Evolutionary conservation across 768 basidiomycete species (phyloP), one percentile per base, ranked within the genome.

Genomic region (Mycena belliarum): DNA sequence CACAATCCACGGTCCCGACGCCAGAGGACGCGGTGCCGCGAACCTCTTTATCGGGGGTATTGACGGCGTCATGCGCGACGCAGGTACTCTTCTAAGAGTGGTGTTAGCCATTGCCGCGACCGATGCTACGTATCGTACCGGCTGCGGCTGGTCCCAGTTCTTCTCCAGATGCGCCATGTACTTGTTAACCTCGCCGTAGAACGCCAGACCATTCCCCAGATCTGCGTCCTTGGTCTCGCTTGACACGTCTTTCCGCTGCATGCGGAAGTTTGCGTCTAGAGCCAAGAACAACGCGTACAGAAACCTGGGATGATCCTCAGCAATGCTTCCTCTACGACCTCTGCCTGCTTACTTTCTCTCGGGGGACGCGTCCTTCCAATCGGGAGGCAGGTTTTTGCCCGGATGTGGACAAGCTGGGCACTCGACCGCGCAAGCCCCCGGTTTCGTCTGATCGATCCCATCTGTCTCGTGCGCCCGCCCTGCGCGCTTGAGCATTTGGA

Each of bases 361-460:
- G 1, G 37, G 37, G 2, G 55, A 21, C 23, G 33, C 64, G 4
- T 53, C 41, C 16, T 55, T 37, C 59, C 61, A 68, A 10, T 65
- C 26, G 3, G 47, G 43, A 0, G 67, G 68, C 3, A 69, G 38
- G 41, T 70, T 68, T 5, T 45, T 59, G 2, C 63, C 66, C 0
- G 69, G 69, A 10, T 70, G 67, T 0, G 65, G 69, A 38, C 68
- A 71, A 0, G 69, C 69, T 6, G 68, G 66, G 42, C 69, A 71
- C 14, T 54, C 7, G 2, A 70, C 35, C 1, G 57, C 59, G 24
- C 61, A 65, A 4, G 53, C 57, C 1, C 70, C 70, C 5, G 50
- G 50, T 20, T 20, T 9, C 3, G 66, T 63, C 0, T 7, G 6
- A 16, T 23, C 44, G 23, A 67, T 25, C 2, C 68, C 68, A 6